These are phyloP conservation scores for Zymoseptoria pseudotritici DNA, from an alignment of 2,329 filamentous ascomycete genomes.

Conservation along the genomic window DNA sequence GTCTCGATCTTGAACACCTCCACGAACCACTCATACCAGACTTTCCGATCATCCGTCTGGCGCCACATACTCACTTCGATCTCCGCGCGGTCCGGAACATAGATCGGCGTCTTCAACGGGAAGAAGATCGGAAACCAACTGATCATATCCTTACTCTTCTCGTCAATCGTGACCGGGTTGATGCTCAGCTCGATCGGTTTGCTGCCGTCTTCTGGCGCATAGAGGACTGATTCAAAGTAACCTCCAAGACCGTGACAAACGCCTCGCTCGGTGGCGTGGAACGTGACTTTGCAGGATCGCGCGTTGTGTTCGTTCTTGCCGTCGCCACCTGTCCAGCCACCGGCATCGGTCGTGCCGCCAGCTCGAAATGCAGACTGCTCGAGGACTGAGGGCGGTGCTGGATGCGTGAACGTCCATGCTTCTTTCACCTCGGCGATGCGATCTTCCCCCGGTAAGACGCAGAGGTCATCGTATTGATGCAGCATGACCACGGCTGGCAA, in stretches of 20 bases:
- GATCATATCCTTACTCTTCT: conserved; percentile 95
- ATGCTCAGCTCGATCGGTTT: conserved; percentile 79
- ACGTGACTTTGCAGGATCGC: conserved; percentile 69
- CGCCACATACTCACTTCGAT: conserved; percentile 92
- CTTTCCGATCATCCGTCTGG: conserved; percentile 86
- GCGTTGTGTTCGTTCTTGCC: conserved; percentile 88
- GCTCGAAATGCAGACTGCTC: conserved; percentile 49
- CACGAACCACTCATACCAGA: conserved; percentile 98
- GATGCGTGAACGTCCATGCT: conserved; percentile 75
- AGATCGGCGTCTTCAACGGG: conserved; percentile 82
- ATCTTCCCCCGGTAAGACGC: conserved; percentile 42
- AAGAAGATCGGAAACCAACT: conserved; percentile 99
- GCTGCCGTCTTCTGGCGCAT: conserved; percentile 40
- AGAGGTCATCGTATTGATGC: conserved; percentile 80
- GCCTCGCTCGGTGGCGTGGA: conserved; percentile 69
- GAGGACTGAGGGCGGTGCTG: conserved; percentile 55
- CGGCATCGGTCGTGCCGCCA: conserved; percentile 59
- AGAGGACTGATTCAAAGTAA: conserved; percentile 96
- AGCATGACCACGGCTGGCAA: conserved; percentile 94
- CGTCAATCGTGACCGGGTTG: conserved; percentile 82
- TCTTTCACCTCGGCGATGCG: conserved; percentile 53
- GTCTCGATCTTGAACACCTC: conserved; percentile 56
- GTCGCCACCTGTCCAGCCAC: conserved; percentile 65
- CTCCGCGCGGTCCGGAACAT: conserved; percentile 76
- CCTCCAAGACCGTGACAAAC: conserved; percentile 86